phyloP scores from a whole-genome alignment of 2,329 filamentous ascomycete species.

The Clarireedia homoeocarpa region DNA sequence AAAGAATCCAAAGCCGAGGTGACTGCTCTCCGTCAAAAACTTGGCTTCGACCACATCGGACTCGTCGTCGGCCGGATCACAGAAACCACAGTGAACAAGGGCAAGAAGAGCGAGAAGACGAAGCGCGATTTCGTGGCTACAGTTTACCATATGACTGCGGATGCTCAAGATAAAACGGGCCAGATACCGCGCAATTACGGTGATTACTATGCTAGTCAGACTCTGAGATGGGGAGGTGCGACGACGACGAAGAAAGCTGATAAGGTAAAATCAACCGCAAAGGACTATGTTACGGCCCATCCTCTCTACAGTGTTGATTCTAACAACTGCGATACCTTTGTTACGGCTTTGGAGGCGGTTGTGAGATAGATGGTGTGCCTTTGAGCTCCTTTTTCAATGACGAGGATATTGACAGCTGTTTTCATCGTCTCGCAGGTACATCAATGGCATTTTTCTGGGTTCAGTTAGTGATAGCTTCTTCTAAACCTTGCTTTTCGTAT shows the following conservation, averaged over 20 bases:
- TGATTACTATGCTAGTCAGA: not conserved
- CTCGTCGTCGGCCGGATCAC: not conserved
- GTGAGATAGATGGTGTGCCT: too few species aligned
- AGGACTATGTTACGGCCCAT: not conserved
- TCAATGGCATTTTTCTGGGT: too few species aligned
- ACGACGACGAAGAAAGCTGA: not conserved
- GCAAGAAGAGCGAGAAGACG: not conserved
- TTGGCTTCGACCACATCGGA: not conserved
- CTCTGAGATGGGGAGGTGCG: not conserved
- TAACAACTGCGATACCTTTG: not conserved
- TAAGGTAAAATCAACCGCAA: not conserved
- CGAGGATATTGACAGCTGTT: too few species aligned
- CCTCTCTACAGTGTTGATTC: not conserved
- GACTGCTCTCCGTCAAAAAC: not conserved
- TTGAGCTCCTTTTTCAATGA: too few species aligned
- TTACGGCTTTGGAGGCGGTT: not conserved
- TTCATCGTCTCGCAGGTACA: too few species aligned
- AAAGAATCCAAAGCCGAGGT: not conserved
- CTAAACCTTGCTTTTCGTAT: too few species aligned
- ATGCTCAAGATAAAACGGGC: not conserved
- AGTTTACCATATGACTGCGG: not conserved
- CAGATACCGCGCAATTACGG: not conserved
- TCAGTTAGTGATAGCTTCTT: too few species aligned
- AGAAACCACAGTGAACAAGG: not conserved
- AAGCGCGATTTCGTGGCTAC: not conserved